phyloP scores from a whole-genome alignment of 208 protist genomes.

The Leishmania arabica region DNA sequence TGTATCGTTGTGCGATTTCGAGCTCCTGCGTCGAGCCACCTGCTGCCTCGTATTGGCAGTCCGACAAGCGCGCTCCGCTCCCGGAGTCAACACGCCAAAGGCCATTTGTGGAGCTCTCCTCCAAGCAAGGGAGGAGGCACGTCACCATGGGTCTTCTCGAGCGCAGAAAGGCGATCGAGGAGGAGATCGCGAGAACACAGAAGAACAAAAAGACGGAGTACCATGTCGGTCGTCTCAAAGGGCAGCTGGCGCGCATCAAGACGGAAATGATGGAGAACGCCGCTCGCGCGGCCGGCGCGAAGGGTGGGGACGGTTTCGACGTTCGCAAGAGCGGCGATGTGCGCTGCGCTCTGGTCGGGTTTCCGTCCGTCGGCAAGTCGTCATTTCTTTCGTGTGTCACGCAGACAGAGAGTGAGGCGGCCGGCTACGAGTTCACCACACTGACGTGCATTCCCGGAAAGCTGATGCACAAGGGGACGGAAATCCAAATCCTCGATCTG shows the following conservation, averaged over 20 bases:
- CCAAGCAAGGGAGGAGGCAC: background rate
- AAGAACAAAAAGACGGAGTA: slow-evolving; percentile 99
- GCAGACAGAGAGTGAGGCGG: slow-evolving; percentile 94
- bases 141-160: slow-evolving; percentile 95
- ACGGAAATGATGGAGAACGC: slow-evolving; percentile 94
- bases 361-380: slow-evolving; percentile 98
- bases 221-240: slow-evolving; percentile 96
- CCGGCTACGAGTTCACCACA: slow-evolving; percentile 99
- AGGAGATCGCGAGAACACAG: slow-evolving; percentile 97
- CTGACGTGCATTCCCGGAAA: slow-evolving; percentile 99
- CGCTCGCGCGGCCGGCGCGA: slow-evolving; percentile 64
- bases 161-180: slow-evolving; percentile 98
- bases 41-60: background rate
- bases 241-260: slow-evolving; percentile 95
- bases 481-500: slow-evolving; percentile 98
- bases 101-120: background rate
- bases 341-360: slow-evolving; percentile 90
- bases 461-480: slow-evolving; percentile 94
- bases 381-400: slow-evolving; percentile 98
- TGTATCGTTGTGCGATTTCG: background rate
- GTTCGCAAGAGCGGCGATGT: slow-evolving; percentile 96
- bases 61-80: background rate
- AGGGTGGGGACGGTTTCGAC: slow-evolving; percentile 93
- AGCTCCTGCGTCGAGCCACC: background rate
- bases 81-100: background rate